Conservation (phyloP, 2,329 filamentous ascomycete species). For the Aspergillaceae sp. region DNA sequence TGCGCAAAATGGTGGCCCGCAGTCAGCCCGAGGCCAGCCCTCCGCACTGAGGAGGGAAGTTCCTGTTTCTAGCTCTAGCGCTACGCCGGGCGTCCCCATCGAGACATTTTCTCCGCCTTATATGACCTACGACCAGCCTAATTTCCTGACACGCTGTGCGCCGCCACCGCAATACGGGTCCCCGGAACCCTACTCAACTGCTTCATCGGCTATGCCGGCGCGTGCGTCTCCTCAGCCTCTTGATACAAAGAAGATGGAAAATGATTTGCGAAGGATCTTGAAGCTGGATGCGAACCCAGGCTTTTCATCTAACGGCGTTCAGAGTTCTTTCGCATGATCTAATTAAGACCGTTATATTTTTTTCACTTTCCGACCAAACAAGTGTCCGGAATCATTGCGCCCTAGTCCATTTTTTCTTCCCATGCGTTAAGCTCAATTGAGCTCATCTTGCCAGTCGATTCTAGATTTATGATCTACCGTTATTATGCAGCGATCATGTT, state of each 20-base stretch:
- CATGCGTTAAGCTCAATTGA: neutral
- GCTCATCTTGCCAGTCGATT: neutral
- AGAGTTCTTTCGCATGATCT: slow-evolving; percentile 25
- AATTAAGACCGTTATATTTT: neutral
- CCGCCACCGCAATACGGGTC: slow-evolving; percentile 9
- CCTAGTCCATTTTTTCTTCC: neutral
- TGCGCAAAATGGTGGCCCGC: slow-evolving; percentile 14
- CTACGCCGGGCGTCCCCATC: slow-evolving; percentile 6
- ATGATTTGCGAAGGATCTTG: slow-evolving; percentile 40
- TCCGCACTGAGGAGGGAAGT: slow-evolving; percentile 27
- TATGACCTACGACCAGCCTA: slow-evolving; percentile 14
- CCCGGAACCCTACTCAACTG: slow-evolving; percentile 13
- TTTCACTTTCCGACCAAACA: neutral
- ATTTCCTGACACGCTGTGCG: slow-evolving; percentile 5
- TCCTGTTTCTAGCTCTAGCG: slow-evolving; percentile 13
- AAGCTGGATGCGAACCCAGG: slow-evolving; percentile 32
- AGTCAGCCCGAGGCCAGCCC: slow-evolving; percentile 18
- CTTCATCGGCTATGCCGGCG: slow-evolving; percentile 13
- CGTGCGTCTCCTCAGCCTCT: slow-evolving; percentile 19
- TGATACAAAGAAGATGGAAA: slow-evolving; percentile 40
- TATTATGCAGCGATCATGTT: neutral
- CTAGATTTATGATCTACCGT: slow-evolving; percentile 1
- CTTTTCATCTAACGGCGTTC: slow-evolving; percentile 22
- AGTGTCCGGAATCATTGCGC: neutral
- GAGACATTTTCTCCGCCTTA: slow-evolving; percentile 14